Conservation (phyloP, 192 early-diverging fungal species). For the Backusella macrospora region DNA sequence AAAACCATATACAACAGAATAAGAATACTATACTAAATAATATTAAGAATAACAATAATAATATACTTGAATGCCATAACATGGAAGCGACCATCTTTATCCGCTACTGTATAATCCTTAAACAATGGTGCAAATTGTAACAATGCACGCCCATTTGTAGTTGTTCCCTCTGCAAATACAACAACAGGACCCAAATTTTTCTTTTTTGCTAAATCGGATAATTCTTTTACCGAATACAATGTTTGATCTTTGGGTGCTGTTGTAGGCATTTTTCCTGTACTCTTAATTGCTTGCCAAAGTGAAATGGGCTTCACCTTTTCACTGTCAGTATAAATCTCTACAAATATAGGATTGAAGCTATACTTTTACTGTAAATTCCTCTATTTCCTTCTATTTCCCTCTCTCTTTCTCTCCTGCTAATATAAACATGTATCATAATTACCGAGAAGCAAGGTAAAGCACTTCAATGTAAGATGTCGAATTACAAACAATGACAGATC, state of each 20-base stretch:
- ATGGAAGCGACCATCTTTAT: constrained; percentile 59
- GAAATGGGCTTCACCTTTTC: constrained; percentile 55
- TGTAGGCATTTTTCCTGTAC: constrained; percentile 48
- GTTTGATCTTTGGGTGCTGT: constrained; percentile 16
- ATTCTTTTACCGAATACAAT: constrained; percentile 46
- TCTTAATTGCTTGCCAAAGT: constrained; percentile 58
- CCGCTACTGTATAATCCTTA: constrained; percentile 55
- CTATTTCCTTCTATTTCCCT: neutral
- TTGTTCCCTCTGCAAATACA: constrained; percentile 80
- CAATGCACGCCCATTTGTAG: constrained; percentile 84
- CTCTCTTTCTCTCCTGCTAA: neutral
- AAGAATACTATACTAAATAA: constrained; percentile 34
- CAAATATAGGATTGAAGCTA: constrained; percentile 68
- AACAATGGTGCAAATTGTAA: constrained; percentile 79
- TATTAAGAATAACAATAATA: too few species aligned
- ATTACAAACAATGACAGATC: constrained; percentile 82
- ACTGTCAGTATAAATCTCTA: constrained; percentile 49
- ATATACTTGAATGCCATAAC: constrained; percentile 66
- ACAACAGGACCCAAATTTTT: constrained; percentile 58
- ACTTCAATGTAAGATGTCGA: constrained; percentile 85
- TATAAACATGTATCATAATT: constrained; percentile 5
- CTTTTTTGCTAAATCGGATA: constrained; percentile 41
- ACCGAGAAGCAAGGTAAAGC: constrained; percentile 70
- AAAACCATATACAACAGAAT: constrained; percentile 36
- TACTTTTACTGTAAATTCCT: neutral